phyloP scores from a whole-genome alignment of 192 early-diverging fungal species.

The Coemansia sp. region DNA sequence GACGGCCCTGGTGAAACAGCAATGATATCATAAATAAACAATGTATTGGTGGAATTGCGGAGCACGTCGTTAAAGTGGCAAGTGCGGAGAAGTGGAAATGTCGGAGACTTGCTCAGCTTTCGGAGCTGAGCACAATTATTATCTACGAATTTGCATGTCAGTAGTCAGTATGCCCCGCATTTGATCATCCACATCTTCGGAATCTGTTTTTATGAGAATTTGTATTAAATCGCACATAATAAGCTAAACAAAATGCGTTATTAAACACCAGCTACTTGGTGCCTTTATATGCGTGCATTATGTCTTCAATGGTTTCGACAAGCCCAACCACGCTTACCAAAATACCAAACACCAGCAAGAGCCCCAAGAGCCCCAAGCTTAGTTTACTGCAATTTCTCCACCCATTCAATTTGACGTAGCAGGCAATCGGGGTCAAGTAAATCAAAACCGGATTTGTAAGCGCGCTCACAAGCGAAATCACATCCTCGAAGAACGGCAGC shows the following conservation, averaged over 20 bases:
- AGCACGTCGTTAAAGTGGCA: neutral
- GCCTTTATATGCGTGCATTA: slow-evolving; percentile 44
- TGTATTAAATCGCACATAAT: neutral
- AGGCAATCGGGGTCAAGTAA: slow-evolving; percentile 71
- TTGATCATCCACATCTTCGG: neutral
- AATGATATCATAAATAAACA: neutral
- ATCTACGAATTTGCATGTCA: neutral
- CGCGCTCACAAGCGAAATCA: slow-evolving; percentile 70
- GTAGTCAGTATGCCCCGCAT: neutral
- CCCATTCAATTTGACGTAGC: slow-evolving; percentile 67
- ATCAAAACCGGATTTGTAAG: slow-evolving; percentile 69
- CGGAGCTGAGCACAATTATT: neutral
- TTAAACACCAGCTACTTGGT: slow-evolving; percentile 6
- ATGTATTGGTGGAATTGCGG: neutral
- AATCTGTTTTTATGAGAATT: neutral
- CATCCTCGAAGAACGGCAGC: slow-evolving; percentile 73
- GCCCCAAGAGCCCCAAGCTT: slow-evolving; percentile 14
- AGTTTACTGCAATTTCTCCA: slow-evolving; percentile 48
- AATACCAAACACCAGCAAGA: slow-evolving; percentile 57
- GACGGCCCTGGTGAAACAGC: no score
- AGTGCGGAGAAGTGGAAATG: neutral
- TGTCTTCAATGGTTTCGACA: slow-evolving; percentile 59
- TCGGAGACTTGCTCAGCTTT: neutral
- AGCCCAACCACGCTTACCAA: slow-evolving; percentile 63
- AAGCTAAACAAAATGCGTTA: neutral